Base-by-base conservation (phyloP, 805 yeast genomes). In the Ogataea kodamae region DNA sequence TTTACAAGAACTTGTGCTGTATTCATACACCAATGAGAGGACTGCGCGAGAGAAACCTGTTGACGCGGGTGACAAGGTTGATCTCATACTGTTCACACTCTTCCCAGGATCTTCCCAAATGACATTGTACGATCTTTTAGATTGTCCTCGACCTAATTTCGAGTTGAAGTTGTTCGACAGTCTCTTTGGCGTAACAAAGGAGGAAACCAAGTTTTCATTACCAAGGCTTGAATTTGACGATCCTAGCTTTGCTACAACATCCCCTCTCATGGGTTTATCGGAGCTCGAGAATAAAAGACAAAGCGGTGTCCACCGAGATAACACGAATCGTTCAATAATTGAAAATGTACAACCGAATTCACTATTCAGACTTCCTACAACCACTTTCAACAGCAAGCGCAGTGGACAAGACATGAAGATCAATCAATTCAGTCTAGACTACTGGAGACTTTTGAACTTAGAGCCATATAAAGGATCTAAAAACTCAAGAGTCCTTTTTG, bases 381-480 rank as follows among this genome's bases (percentile, higher is more conserved):
- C 74, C 1, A 43, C 46, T 13, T 30, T 66, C 11, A 62, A 52
- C 24, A 57, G 64, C 3, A 59, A 52, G 36, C 43, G 70, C 13
- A 34, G 59, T 31, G 61, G 66, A 28, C 62, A 67, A 30, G 62
- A 53, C 18, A 59, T 65, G 37, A 70, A 64, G 20, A 63, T 71
- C 25, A 76, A 68, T 51, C 67, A 68, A 46, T 61, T 67, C 19
- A 76, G 73, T 29, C 54, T 70, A 11, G 55, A 58, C 39, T 72
- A 70, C 48, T 80, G 81, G 88, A 76, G 65, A 46, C 59, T 67
- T 26, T 50, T 83, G 46, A 72, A 74, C 38, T 65, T 82, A 30
- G 68, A 70, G 26, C 85, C 90, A 0, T 46, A 70, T 6, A 52
- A 55, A 15, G 70, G 68, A 1, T 55, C 61, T 1, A 79, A 81